Base-by-base conservation (phyloP, 2,329 filamentous ascomycete species). In the Mycogone perniciosa region DNA sequence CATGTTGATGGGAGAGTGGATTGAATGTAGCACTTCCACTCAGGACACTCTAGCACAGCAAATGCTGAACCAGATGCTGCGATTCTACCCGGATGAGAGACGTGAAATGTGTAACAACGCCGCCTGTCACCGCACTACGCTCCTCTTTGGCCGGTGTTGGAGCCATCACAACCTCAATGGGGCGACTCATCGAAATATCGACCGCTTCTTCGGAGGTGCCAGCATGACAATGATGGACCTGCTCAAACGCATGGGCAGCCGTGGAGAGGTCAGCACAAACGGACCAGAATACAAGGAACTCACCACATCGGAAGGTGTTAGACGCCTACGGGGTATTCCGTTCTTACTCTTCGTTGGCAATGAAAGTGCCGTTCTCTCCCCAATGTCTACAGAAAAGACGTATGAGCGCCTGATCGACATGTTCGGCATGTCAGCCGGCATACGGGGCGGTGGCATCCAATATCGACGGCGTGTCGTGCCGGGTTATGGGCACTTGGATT, bases 151-250 rank as follows among this genome's bases (percentile, higher is more conserved):
- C 34, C 75, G 79, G 54, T 66, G 55, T 65, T 87, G 82, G 82
- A 81, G 76, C 59, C 83, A 86, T 64, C 62, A 58, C 4, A 85
- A 86, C 62, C 73, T 86, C 31, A 85, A 85, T 66, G 79, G 80
- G 66, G 80, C 76, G 3, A 86, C 83, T 2, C 83, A 86, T 64
- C 67, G 74, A 0, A 76, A 82, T 59, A 76, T 84, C 43, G 75
- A 81, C 62, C 73, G 76, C 31, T 81, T 84, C 65, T 79, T 86
- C 51, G 78, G 78, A 57, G 82, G 82, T 48, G 76, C 81, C 48
- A 80, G 78, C 62, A 84, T 84, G 78, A 73, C 71, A 1, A 66
- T 78, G 53, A 70, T 84, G 45, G 62, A 73, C 34, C 68, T 82
- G 51, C 72, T 85, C 8, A 82, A 82, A 73, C 67, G 67, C 34